Evolutionary conservation across 495 filamentous ascomycete species (phyloP).

Genomic region (Elaphomyces granulatus): DNA sequence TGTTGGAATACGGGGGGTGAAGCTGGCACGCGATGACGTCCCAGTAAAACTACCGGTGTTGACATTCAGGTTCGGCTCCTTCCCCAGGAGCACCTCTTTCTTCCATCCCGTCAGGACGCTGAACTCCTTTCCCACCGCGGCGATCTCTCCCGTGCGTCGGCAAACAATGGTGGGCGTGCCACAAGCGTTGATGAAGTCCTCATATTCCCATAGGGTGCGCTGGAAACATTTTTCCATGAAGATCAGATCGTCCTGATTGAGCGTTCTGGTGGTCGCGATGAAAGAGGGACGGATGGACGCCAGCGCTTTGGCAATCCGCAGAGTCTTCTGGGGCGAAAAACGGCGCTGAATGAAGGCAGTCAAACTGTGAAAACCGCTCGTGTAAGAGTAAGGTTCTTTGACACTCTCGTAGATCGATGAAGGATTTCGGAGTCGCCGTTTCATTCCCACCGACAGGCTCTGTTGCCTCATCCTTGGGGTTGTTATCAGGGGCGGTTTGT

Average conservation of each 20-base stretch:
- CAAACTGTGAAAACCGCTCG: conserved; percentile 75
- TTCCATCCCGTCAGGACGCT: conserved; percentile 87
- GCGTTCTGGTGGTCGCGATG: conserved; percentile 68
- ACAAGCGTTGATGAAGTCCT: conserved; percentile 75
- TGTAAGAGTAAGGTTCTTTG: conserved; percentile 80
- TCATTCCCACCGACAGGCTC: conserved; percentile 28
- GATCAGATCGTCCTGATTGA: conserved; percentile 75
- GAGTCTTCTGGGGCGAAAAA: conserved; percentile 49
- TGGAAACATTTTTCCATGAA: conserved; percentile 98
- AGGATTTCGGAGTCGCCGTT: conserved; percentile 52
- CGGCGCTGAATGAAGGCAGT: conserved; percentile 67
- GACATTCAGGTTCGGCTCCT: conserved; percentile 76
- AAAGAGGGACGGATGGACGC: conserved; percentile 84
- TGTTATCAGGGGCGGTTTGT: conserved; percentile 25
- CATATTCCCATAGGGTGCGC: conserved; percentile 78
- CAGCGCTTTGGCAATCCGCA: conserved; percentile 74
- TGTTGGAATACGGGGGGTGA: conserved; percentile 33
- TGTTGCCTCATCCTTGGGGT: conserved; percentile 33
- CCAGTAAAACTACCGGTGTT: conserved; percentile 44
- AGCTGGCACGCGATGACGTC: conserved; percentile 28
- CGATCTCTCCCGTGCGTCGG: conserved; percentile 82
- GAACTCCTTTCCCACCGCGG: conserved; percentile 88
- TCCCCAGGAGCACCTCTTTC: conserved; percentile 77
- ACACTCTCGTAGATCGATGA: conserved; percentile 79
- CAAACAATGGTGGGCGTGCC: conserved; percentile 87